Conservation (phyloP, 169 alveolate genomes). For the Toxoplasma gondii region DNA sequence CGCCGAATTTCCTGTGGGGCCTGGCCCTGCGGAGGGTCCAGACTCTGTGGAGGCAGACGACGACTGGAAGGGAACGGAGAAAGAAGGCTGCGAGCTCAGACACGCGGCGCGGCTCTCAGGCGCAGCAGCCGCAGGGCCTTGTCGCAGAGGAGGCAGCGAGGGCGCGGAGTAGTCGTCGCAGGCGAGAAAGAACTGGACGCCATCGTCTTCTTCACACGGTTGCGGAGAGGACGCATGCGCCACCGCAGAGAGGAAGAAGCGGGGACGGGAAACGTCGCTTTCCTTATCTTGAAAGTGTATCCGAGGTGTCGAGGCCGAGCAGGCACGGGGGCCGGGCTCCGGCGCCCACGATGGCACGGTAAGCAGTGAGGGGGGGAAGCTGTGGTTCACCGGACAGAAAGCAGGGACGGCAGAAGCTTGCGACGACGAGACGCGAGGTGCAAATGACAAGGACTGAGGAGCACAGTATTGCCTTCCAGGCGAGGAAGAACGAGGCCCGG, state of each 20-base stretch:
- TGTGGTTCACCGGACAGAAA: too few species aligned
- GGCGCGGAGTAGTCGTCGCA: neutral
- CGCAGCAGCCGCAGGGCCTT: neutral
- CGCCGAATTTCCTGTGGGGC: too few species aligned
- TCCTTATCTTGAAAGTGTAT: too few species aligned
- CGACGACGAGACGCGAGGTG: too few species aligned
- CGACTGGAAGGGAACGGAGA: neutral
- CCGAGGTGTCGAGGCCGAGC: too few species aligned
- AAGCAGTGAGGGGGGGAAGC: too few species aligned
- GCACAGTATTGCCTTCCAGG: too few species aligned
- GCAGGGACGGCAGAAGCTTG: too few species aligned
- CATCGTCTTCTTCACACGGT: neutral
- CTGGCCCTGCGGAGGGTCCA: neutral
- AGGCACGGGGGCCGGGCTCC: too few species aligned
- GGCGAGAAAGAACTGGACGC: conserved; percentile 11
- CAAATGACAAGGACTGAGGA: too few species aligned
- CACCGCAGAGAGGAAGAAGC: neutral
- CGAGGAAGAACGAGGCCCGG: too few species aligned
- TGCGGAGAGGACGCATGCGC: neutral
- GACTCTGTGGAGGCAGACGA: neutral
- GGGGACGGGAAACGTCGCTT: neutral
- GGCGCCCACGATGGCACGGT: too few species aligned
- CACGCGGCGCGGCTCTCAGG: neutral
- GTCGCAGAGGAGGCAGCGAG: neutral
- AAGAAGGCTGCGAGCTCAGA: neutral